Percentiles rank a stretch among this genome's conserved stretches.
Conservation (phyloP, 2,329 filamentous ascomycete species). For the Macrophomina tecta region DNA sequence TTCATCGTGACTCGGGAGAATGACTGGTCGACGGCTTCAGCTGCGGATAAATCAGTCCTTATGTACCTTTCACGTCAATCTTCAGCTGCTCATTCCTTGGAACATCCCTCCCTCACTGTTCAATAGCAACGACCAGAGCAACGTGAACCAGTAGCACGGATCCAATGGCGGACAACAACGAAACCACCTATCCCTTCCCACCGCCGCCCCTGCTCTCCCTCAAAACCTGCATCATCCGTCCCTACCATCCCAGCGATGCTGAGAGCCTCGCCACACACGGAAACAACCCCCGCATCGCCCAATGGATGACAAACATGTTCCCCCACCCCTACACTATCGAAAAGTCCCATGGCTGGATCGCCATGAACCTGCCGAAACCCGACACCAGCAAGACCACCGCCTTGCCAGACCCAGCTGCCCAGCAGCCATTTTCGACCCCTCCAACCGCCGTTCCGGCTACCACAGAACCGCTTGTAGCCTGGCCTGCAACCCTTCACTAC, state of each 20-base stretch:
- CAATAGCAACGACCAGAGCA: neutral
- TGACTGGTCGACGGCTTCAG: neutral
- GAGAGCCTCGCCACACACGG: conserved; percentile 35
- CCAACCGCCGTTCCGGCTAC: neutral
- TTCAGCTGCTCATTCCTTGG: neutral
- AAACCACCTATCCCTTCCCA: conserved; percentile 29
- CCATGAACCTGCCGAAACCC: conserved; percentile 33
- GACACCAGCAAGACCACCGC: too few relatives aligned
- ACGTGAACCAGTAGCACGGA: neutral
- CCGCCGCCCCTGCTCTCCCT: conserved; percentile 41
- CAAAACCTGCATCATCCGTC: conserved; percentile 38
- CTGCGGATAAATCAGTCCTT: neutral
- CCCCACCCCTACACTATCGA: conserved; percentile 47
- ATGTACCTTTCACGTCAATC: neutral
- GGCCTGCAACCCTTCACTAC: conserved; percentile 13
- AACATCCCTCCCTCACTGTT: too few relatives aligned
- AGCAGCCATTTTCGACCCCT: conserved; percentile 35
- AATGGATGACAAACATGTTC: conserved; percentile 47
- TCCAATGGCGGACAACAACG: neutral
- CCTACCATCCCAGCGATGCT: conserved; percentile 42
- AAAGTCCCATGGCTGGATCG: conserved; percentile 44
- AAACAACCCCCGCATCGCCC: conserved; percentile 41
- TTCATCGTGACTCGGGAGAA: neutral
- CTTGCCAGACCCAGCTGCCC: neutral
- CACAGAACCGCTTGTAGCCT: neutral